Base-by-base conservation (phyloP, 768 basidiomycete species). In the Multifurca ochricompacta region DNA sequence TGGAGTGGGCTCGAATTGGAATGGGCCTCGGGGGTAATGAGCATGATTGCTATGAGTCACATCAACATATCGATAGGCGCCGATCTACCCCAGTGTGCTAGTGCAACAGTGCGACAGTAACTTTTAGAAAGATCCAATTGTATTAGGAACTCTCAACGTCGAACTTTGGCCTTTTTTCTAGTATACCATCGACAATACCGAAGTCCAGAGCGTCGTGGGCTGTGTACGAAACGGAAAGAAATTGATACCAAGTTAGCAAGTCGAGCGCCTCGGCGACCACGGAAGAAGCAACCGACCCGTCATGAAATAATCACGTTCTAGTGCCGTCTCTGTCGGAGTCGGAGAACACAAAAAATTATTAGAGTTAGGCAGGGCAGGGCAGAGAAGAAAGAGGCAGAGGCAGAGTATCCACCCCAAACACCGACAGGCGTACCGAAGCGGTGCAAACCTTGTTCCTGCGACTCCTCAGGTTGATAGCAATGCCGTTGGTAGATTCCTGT, bases 241-340 rank as follows among this genome's bases (percentile, higher is more conserved):
- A 53, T 61, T 28, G 61, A 64, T 62, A 41, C 30, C n/a, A 55
- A 47, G 57, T 35, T 51, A 51, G 60, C 25, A 62, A 48, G 61
- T 59, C 25, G 39, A 3, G 37, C 35, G 42, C 35, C 25, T 44
- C 49, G 48, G 54, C 43, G 42, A 32, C 42, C 58, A 67, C 68
- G 53, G 45, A 51, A 47, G 36, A 32, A 58, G 32, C 6, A 19
- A 53, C 68, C 59, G 59, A 84, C 87, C 85, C 56, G 92, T 95
- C 89, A 97, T 87, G 69, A 91, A 97, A 70, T 94, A 94, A 70
- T 97, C 93, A 57, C 93, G 78, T 71, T 97, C 93, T 60, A 97
- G 72, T 35, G 93, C 92, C 56, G 74, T 85, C 69, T 90, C 92
- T 93, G 68, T 49, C 51, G 50, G 41, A 30, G 41, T 16, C 23